Evolutionary conservation across 768 basidiomycete genomes (phyloP).

Genomic region (Phaeotremella skinneri): DNA sequence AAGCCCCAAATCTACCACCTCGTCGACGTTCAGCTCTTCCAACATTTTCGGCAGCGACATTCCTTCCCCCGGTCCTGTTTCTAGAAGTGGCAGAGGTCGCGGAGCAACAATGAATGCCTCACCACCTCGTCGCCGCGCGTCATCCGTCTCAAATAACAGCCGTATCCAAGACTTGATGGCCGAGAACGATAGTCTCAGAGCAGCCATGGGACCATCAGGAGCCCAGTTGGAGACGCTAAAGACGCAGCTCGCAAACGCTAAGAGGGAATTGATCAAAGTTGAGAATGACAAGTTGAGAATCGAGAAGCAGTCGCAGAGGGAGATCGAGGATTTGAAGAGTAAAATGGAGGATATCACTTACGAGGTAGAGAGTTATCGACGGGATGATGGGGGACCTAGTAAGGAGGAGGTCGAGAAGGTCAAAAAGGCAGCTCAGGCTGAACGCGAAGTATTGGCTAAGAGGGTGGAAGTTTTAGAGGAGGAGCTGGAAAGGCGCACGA

Average conservation of each 20-base stretch:
- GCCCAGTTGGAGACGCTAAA: constrained; percentile 38
- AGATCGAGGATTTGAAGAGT: constrained; percentile 35
- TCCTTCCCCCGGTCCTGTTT: background rate
- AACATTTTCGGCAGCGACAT: background rate
- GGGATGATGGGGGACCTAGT: constrained; percentile 9
- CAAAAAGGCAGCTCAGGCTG: constrained; percentile 29
- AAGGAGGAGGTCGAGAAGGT: constrained; percentile 35
- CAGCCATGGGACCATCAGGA: constrained; percentile 18
- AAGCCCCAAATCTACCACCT: constrained; percentile 6
- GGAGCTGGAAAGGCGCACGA: constrained; percentile 20
- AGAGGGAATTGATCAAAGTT: constrained; percentile 40
- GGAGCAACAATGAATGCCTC: constrained; percentile 1
- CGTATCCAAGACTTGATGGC: constrained; percentile 31
- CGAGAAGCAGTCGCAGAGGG: constrained; percentile 35
- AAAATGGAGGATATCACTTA: constrained; percentile 44
- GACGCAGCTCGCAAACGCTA: constrained; percentile 28
- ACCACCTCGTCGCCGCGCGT: constrained; percentile 17
- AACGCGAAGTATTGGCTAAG: constrained; percentile 23
- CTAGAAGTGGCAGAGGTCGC: background rate
- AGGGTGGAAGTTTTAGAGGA: constrained; percentile 26
- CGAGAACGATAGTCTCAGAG: constrained; percentile 27
- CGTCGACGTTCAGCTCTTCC: constrained; percentile 2
- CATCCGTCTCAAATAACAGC: constrained; percentile 22
- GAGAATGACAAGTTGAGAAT: constrained; percentile 49
- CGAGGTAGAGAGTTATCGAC: constrained; percentile 42